Percentiles rank a stretch among this genome's conserved stretches.
Conservation (phyloP, 768 basidiomycete species). For the Lactifluus rugatus region DNA sequence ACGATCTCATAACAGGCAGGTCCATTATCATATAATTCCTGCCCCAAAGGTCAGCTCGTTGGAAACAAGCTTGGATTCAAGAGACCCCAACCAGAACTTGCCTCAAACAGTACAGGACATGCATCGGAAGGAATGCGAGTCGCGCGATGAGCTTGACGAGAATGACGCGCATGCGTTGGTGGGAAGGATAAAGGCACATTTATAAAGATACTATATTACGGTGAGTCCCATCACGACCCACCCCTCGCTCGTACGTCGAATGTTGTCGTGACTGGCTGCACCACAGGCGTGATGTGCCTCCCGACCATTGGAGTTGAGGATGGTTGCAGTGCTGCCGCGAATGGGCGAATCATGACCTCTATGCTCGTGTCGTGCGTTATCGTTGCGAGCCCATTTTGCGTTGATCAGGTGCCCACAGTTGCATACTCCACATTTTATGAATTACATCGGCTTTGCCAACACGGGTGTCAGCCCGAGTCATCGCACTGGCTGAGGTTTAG, state of each 20-base stretch:
- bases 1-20: slow-evolving; percentile 30
- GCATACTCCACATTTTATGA: no score
- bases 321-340: neutral
- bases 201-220: neutral
- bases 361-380: neutral
- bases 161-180: slow-evolving; percentile 42
- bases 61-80: slow-evolving; percentile 4
- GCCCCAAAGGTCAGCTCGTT: slow-evolving; percentile 40
- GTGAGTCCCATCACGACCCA: neutral
- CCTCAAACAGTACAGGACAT: slow-evolving; percentile 41
- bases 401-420: neutral
- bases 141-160: slow-evolving; percentile 49
- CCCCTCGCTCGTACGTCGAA: neutral
- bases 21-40: slow-evolving; percentile 70
- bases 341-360: neutral
- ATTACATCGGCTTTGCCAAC: no score
- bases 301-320: neutral
- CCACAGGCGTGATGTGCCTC: neutral
- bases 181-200: slow-evolving; percentile 29
- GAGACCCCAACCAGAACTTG: slow-evolving; percentile 15
- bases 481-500: neutral
- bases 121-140: slow-evolving; percentile 51
- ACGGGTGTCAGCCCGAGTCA: no score
- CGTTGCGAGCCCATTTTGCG: neutral
- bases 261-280: neutral